A percentile compares a stretch with the other conserved stretches of the same genome.
phyloP scores from a whole-genome alignment of 768 basidiomycete species.

The Xanthoconium stramineum region DNA sequence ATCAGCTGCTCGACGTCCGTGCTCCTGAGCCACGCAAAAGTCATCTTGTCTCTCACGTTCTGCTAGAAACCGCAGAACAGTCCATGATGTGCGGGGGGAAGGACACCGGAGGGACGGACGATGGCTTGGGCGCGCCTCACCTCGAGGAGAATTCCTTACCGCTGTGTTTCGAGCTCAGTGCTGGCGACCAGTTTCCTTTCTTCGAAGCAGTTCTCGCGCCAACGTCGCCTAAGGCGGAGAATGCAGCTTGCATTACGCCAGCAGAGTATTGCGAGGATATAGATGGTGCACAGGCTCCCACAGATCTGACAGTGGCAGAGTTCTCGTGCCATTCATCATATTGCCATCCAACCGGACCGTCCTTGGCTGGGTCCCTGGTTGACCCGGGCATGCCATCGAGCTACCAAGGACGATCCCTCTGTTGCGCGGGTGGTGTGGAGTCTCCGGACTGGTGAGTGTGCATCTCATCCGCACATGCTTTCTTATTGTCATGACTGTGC shows the following conservation, averaged over 20 bases:
- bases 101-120: neutral
- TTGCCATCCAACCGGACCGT: neutral
- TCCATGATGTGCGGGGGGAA: neutral
- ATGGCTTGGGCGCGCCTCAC: neutral
- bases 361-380: neutral
- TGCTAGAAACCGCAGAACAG: neutral
- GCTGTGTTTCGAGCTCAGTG: slow-evolving; percentile 24
- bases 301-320: neutral
- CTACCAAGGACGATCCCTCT: neutral
- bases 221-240: neutral
- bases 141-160: neutral
- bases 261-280: too few species aligned
- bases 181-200: slow-evolving; percentile 52
- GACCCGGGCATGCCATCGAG: neutral
- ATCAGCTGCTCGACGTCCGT: neutral
- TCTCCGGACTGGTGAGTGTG: neutral
- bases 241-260: neutral
- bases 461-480: too few species aligned
- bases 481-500: too few species aligned
- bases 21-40: neutral
- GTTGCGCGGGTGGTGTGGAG: neutral
- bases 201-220: neutral
- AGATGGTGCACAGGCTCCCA: too few species aligned
- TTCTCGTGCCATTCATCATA: neutral
- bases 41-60: neutral